Evolutionary conservation across 2,329 filamentous ascomycete genomes (phyloP).

Genomic region (Aspergillus puulaauensis): DNA sequence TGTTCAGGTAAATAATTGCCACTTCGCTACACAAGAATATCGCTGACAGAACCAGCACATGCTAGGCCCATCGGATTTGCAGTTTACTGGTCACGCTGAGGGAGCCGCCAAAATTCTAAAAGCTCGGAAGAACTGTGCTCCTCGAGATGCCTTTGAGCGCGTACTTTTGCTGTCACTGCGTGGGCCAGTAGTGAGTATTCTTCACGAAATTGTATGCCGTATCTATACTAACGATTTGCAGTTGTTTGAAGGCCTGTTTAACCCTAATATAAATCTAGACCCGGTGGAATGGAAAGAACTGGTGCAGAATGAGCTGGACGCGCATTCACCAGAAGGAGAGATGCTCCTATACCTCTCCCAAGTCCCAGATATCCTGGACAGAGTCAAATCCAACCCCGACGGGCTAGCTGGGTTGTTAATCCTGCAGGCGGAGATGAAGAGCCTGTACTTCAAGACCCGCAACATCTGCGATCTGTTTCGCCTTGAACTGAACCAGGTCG

Average conservation of each 20-base stretch:
- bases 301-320: constrained; percentile 31
- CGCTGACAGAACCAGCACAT: neutral
- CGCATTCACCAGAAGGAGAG: constrained; percentile 26
- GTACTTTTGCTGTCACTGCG: constrained; percentile 35
- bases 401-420: constrained; percentile 7
- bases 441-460: constrained; percentile 25
- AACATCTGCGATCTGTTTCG: constrained; percentile 16
- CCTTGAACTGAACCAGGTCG: constrained; percentile 12
- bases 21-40: neutral
- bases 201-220: neutral
- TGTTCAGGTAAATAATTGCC: constrained; percentile 21
- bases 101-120: constrained; percentile 38
- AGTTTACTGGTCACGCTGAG: constrained; percentile 31
- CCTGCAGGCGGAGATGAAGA: constrained; percentile 22
- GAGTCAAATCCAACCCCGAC: constrained; percentile 16
- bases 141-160: constrained; percentile 35
- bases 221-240: constrained; percentile 4
- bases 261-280: constrained; percentile 32
- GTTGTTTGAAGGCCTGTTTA: constrained; percentile 39
- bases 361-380: constrained; percentile 31
- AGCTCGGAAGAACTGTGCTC: constrained; percentile 29
- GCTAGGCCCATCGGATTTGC: neutral
- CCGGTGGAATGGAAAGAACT: constrained; percentile 35
- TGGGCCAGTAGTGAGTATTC: constrained; percentile 32
- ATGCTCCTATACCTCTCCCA: constrained; percentile 32